A percentile compares a stretch with the other conserved stretches of the same genome.
Conservation (phyloP, 495 filamentous ascomycete species). For the Darksidea phi region DNA sequence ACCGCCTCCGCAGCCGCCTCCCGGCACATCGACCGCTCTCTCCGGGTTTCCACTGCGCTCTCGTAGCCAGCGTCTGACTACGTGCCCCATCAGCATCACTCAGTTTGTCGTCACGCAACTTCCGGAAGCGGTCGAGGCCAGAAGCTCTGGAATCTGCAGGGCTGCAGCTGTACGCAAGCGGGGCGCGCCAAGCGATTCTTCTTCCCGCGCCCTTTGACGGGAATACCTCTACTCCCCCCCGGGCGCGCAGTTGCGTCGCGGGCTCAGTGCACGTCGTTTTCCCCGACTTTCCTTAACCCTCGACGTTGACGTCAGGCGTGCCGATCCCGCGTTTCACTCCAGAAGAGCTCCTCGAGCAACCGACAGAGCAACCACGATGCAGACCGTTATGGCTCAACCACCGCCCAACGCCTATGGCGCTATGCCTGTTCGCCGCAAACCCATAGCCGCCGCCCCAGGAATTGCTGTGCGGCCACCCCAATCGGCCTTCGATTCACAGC, state of each 20-base stretch:
- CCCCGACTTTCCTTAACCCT: conserved; percentile 16
- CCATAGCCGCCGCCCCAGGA: conserved; percentile 12
- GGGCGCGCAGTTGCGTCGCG: not conserved
- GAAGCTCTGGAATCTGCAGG: conserved; percentile 17
- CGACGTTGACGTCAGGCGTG: conserved; percentile 7
- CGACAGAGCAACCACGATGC: conserved; percentile 15
- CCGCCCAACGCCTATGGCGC: conserved; percentile 12
- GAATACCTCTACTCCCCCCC: not conserved
- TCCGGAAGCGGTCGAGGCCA: conserved; percentile 5
- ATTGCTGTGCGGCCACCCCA: conserved; percentile 23
- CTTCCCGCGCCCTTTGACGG: not conserved
- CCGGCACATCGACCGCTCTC: not conserved
- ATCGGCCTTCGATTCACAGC: conserved; percentile 11
- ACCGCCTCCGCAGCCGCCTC: not conserved
- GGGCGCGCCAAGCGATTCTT: not conserved
- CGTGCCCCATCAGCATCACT: conserved; percentile 1
- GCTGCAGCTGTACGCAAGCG: conserved; percentile 7
- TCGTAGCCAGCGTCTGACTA: not conserved
- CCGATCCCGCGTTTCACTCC: conserved; percentile 25
- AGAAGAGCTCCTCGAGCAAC: not conserved
- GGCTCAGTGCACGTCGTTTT: not conserved
- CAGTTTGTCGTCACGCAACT: not conserved
- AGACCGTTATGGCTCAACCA: conserved; percentile 20
- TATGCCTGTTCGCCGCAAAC: conserved; percentile 21
- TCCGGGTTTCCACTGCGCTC: not conserved